Conservation (phyloP, 2,329 filamentous ascomycete species). For the Diaporthe destruens region DNA sequence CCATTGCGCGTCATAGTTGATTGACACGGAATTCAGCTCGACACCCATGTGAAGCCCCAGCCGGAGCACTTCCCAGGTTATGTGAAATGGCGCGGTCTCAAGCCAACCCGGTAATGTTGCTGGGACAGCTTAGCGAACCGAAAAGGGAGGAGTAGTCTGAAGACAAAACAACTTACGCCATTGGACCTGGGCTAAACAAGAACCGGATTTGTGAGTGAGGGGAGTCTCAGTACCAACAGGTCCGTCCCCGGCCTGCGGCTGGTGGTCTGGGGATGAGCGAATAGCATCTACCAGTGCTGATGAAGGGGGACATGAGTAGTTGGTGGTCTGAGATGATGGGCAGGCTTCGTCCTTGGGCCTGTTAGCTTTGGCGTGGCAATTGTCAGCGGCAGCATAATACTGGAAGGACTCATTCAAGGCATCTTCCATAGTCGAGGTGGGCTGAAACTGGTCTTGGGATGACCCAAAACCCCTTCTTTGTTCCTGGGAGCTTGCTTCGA, state of each 20-base stretch:
- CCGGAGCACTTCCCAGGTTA: conserved; percentile 66
- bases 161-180: conserved; percentile 5
- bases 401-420: conserved; percentile 15
- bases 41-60: conserved; percentile 61
- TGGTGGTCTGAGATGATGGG: neutral
- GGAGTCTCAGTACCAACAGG: neutral
- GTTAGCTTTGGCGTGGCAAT: neutral
- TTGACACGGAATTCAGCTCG: conserved; percentile 51
- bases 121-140: conserved; percentile 42
- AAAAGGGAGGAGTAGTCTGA: neutral
- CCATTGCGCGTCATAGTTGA: conserved; percentile 57
- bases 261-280: neutral
- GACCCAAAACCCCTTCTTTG: neutral
- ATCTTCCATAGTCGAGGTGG: neutral
- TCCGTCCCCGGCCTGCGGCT: neutral
- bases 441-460: conserved; percentile 1
- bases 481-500: conserved; percentile 47
- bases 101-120: conserved; percentile 57
- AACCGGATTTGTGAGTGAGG: neutral
- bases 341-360: neutral
- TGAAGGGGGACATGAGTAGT: neutral
- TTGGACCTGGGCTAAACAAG: neutral
- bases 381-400: neutral
- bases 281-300: neutral
- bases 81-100: conserved; percentile 59